phyloP scores from a whole-genome alignment of 2,329 filamentous ascomycete genomes.

The Beauveria varroae region DNA sequence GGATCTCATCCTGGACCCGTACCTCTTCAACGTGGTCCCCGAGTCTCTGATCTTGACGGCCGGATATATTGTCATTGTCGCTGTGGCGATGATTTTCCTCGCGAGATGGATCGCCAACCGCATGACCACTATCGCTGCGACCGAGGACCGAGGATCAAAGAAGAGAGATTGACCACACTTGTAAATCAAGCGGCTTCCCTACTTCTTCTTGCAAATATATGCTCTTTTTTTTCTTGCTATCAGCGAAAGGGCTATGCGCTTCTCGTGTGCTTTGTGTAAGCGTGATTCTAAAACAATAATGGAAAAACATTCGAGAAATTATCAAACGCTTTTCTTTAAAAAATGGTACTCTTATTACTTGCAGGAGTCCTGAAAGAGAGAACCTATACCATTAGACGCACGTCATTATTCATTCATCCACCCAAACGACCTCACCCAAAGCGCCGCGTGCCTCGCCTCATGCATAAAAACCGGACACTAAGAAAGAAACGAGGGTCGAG shows the following conservation, averaged over 20 bases:
- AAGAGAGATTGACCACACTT: conserved; percentile 27
- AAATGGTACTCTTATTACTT: background rate
- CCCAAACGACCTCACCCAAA: background rate
- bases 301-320: background rate
- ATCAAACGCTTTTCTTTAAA: background rate
- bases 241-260: background rate
- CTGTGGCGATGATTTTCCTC: conserved; percentile 38
- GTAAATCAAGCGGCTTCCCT: background rate
- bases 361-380: background rate
- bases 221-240: background rate
- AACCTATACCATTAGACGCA: conserved; percentile 1
- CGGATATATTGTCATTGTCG: conserved; percentile 58
- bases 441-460: conserved; percentile 2
- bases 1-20: conserved; percentile 84
- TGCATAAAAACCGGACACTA: background rate
- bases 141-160: conserved; percentile 22
- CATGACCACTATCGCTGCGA: conserved; percentile 21
- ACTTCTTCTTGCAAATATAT: background rate
- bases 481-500: background rate
- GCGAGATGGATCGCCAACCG: conserved; percentile 26
- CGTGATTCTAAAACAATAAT: background rate
- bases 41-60: conserved; percentile 67
- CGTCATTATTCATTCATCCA: conserved; percentile 10
- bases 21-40: conserved; percentile 70
- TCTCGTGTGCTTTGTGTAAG: background rate